Base-by-base conservation (phyloP, 108 stramenopile genomes). In the Fragilariopsis cylindrus region DNA sequence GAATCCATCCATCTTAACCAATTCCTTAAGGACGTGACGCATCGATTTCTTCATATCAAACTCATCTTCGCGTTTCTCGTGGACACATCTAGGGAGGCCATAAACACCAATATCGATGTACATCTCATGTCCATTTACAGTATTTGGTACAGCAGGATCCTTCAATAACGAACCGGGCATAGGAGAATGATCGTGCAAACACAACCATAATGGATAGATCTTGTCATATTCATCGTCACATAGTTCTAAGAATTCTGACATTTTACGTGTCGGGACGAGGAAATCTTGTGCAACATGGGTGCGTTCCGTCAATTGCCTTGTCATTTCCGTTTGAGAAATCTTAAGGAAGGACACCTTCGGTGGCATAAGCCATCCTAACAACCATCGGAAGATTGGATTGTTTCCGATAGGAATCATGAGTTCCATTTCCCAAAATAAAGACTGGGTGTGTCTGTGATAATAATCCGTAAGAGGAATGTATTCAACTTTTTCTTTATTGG, bases 361-460 rank as follows among this genome's bases (percentile, higher is more conserved):
- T 16, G 88, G 81, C 48, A 73, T 71, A 43, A 83, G 42, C 88
- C 88, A 89, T 54, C 88, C 88, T 41, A 81, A 71, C 57, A 89
- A 63, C 62, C 70, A 83, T 21, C 88, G 78, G 60, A 78, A 89
- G 41, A 85, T 46, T 7, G 80, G 74, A 60, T 87, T 74, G 78
- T 89, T 85, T 18, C 82, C 80, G 58, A 83, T 81, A 19, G 88
- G 88, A 65, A 89, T 87, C 74, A 89, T 83, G 44, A 76, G 48
- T 60, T 86, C 83, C 76, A 87, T 71, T 65, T 89, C 88, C 88
- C 88, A 89, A 73, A 89, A 89, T 46, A 89, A 72, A 21, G 70
- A 57, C 54, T 69, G 67, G 19, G 86, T 87, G 71, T 79, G 77
- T 39, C 88, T 82, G 70, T 89, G 88, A 53, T 82, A 87, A 71